Percentiles rank a stretch among this genome's conserved stretches.
Conservation (phyloP, 345 rosid genomes). For the Theobroma cacao region DNA sequence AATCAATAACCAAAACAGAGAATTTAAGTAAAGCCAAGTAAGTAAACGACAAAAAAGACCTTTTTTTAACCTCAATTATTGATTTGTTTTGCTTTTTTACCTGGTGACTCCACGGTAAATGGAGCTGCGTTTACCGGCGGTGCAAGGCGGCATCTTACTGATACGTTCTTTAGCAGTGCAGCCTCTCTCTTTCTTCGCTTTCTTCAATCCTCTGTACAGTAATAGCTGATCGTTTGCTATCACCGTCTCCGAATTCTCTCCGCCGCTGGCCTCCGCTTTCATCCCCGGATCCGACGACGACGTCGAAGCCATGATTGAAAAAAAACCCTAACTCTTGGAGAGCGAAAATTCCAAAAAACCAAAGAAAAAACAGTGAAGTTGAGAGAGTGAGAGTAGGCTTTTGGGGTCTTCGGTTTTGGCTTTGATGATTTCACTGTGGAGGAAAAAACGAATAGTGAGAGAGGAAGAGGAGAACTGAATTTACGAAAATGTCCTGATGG, state of each 20-base stretch:
- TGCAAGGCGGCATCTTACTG: conserved; percentile 96
- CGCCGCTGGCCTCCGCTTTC: conserved; percentile 58
- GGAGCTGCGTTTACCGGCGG: conserved; percentile 98
- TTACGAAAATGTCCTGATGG: conserved; percentile 28
- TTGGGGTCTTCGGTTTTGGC: neutral
- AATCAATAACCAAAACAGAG: neutral
- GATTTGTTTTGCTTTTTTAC: conserved; percentile 27
- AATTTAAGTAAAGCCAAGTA: neutral
- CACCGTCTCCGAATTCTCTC: conserved; percentile 68
- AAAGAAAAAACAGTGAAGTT: conserved; percentile 12
- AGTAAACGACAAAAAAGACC: neutral
- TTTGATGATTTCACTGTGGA: conserved; percentile 16
- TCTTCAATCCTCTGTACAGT: conserved; percentile 76
- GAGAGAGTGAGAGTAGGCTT: conserved; percentile 22
- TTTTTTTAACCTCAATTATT: neutral
- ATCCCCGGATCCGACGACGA: conserved; percentile 82
- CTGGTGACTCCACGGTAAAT: conserved; percentile 99
- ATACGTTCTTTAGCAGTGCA: conserved; percentile 99
- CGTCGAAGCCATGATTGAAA: conserved; percentile 57
- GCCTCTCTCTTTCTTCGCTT: conserved; percentile 94
- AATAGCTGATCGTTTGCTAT: conserved; percentile 76
- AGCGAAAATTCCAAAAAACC: conserved; percentile 23
- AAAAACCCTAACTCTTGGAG: conserved; percentile 32
- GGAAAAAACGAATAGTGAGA: conserved; percentile 5
- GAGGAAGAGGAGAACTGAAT: neutral